These are phyloP conservation scores for Leptographium wingfieldii DNA, from an alignment of 2,329 filamentous ascomycete genomes.

Conservation along the genomic window DNA sequence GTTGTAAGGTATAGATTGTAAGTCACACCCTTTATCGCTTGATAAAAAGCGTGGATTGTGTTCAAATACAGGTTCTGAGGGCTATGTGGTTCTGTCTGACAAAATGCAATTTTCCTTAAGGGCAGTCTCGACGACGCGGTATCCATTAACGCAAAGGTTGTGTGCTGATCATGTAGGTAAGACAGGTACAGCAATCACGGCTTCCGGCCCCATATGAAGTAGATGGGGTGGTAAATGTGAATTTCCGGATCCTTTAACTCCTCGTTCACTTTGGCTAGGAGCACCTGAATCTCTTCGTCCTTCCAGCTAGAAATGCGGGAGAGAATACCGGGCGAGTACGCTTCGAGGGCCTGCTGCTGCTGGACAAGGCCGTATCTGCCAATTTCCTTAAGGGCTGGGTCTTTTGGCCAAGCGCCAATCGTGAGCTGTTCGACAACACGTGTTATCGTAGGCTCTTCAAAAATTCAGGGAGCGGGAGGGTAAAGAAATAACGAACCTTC, in stretches of 20 bases:
- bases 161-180: too few species aligned
- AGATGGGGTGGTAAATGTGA: slow-evolving; percentile 6
- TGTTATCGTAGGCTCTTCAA: too few species aligned
- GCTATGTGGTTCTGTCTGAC: too few species aligned
- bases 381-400: slow-evolving; percentile 4
- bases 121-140: too few species aligned
- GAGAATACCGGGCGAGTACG: slow-evolving; percentile 2
- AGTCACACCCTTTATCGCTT: too few species aligned
- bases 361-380: background rate
- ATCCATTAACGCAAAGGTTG: too few species aligned
- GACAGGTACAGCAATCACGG: background rate
- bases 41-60: too few species aligned
- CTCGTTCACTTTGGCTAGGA: slow-evolving; percentile 8
- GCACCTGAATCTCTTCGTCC: slow-evolving; percentile 5
- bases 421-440: slow-evolving; percentile 8
- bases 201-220: slow-evolving; percentile 1
- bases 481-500: background rate
- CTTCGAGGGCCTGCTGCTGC: background rate
- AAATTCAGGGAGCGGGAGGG: too few species aligned
- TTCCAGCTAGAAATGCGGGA: slow-evolving; percentile 13
- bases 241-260: slow-evolving; percentile 6
- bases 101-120: too few species aligned
- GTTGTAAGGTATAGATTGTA: too few species aligned
- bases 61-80: too few species aligned
- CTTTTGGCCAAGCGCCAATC: slow-evolving; percentile 18